Evolutionary conservation across 441 rosid genomes (phyloP), one percentile per base, ranked within the genome.

Genomic region (Mallotus japonicus): DNA sequence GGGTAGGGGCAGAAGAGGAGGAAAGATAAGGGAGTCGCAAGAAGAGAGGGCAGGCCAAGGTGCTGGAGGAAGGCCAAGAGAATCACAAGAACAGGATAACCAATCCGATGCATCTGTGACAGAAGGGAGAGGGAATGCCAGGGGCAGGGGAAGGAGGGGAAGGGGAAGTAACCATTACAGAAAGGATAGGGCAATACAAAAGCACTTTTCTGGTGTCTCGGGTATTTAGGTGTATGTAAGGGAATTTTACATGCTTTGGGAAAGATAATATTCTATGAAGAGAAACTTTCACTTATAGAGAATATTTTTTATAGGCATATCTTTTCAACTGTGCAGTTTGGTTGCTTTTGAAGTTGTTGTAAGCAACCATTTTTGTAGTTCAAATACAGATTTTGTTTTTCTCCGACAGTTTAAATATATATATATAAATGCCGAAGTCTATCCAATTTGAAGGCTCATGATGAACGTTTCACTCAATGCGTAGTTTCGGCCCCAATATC

Each of bases 141-240:
- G 90, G 72, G 89, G 90, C 67, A 81, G 94, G 49, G 98, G 96
- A 53, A 74, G 97, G 70, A 78, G 97, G 65, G 87, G 97, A 49
- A 88, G 97, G 14, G 92, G 96, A n/a, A 83, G 89, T 69, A 83
- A 82, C 50, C 76, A 85, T 75, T 65, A 83, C 71, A 86, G 90
- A 73, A 95, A 90, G 79, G 95, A 89, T 67, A 82, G 90, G 75
- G 94, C 99, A 34, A 85, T 87, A 86, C 82, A 67, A 63, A 93
- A 95, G 73, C 97, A 90, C 75, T 83, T 92, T 40, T 76, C 94
- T 66, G 95, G 98, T 68, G 50, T 93, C 75, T 74, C 85, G 49
- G 97, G 99, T 71, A 69, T 76, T 40, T 90, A 82, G 81, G 34
- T 37, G 40, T 37, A 37, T 50, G 14, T 9, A 22, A 24, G 17